Conservation (phyloP, 2,329 filamentous ascomycete species). For the Ceratocystiopsis sp. region DNA sequence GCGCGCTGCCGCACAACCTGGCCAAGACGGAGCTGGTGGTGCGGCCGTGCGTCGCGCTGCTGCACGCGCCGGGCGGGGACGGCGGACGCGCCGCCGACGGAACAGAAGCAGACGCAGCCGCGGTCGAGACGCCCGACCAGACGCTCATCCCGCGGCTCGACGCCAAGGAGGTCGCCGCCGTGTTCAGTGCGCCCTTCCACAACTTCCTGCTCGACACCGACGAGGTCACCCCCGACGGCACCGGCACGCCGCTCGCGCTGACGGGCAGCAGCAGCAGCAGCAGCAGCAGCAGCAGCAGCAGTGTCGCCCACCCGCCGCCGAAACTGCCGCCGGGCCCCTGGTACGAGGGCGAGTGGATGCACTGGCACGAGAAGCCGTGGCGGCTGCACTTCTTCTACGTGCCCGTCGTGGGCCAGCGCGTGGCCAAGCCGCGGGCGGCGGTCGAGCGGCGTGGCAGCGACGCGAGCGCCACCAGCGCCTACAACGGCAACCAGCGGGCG, state of each 20-base stretch:
- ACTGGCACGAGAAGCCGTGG: slow-evolving; percentile 68
- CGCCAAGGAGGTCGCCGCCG: slow-evolving; percentile 79
- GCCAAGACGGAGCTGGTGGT: slow-evolving; percentile 59
- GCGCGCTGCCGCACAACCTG: slow-evolving; percentile 61
- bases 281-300: not conserved
- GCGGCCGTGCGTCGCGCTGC: slow-evolving; percentile 59
- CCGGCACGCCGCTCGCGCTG: slow-evolving; percentile 1
- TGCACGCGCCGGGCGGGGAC: slow-evolving; percentile 30
- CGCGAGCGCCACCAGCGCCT: not conserved
- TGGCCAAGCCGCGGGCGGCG: slow-evolving; percentile 36
- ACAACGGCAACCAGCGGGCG: not conserved
- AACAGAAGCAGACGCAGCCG: no score
- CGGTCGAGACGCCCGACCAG: slow-evolving; percentile 38
- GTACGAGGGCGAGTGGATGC: slow-evolving; percentile 73
- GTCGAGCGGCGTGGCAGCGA: slow-evolving; percentile 1
- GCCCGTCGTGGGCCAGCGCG: slow-evolving; percentile 53
- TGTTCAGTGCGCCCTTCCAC: slow-evolving; percentile 79
- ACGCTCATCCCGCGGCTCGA: slow-evolving; percentile 66
- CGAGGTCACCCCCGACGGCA: slow-evolving; percentile 24
- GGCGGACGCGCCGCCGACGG: slow-evolving; percentile 14
- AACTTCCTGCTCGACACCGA: slow-evolving; percentile 56
- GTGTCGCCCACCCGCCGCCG: slow-evolving; percentile 1
- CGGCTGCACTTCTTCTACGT: slow-evolving; percentile 84
- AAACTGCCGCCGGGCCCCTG: slow-evolving; percentile 41
- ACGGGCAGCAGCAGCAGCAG: not conserved